A percentile compares a stretch with the other conserved stretches of the same genome.
Evolutionary conservation across 176 grass and related monocot genomes (phyloP).

Genomic region (Phoenix dactylifera): DNA sequence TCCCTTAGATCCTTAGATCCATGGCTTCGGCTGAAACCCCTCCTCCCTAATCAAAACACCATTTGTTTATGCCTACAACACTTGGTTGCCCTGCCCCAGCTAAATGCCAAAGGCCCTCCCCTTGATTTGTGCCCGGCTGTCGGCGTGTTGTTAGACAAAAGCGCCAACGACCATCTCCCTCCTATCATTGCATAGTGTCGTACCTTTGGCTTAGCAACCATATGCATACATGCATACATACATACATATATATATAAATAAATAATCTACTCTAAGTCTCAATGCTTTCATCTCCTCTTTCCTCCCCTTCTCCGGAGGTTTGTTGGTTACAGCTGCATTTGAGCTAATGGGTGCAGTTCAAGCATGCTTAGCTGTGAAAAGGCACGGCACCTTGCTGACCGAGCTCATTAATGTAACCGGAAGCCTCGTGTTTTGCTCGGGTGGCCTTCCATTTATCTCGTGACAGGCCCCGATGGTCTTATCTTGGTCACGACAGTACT

Average conservation of each 20-base stretch:
- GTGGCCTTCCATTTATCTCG: background rate
- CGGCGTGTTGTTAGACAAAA: slow-evolving; percentile 33
- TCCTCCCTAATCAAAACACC: slow-evolving; percentile 13
- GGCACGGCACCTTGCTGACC: background rate
- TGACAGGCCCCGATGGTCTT: too few relatives aligned
- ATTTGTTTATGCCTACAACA: slow-evolving; percentile 1
- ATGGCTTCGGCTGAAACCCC: slow-evolving; percentile 23
- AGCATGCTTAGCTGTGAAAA: background rate
- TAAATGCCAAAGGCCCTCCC: slow-evolving; percentile 30
- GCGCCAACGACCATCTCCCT: slow-evolving; percentile 24
- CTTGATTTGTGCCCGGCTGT: slow-evolving; percentile 43
- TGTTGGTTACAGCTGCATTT: slow-evolving; percentile 13
- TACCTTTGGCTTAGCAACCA: slow-evolving; percentile 12
- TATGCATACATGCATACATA: background rate
- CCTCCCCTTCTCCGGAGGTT: background rate
- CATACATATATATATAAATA: too few relatives aligned
- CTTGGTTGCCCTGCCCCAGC: slow-evolving; percentile 17
- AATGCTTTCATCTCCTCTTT: slow-evolving; percentile 4
- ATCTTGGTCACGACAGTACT: too few relatives aligned
- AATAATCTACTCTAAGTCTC: background rate
- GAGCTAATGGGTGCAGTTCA: background rate
- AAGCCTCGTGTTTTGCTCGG: background rate
- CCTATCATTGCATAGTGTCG: slow-evolving; percentile 38
- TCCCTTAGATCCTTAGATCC: slow-evolving; percentile 9
- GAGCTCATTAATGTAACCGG: background rate